Percentiles rank a stretch among this genome's conserved stretches.
phyloP scores from a whole-genome alignment of 2,329 filamentous ascomycete genomes.

The Cadophora gregata region DNA sequence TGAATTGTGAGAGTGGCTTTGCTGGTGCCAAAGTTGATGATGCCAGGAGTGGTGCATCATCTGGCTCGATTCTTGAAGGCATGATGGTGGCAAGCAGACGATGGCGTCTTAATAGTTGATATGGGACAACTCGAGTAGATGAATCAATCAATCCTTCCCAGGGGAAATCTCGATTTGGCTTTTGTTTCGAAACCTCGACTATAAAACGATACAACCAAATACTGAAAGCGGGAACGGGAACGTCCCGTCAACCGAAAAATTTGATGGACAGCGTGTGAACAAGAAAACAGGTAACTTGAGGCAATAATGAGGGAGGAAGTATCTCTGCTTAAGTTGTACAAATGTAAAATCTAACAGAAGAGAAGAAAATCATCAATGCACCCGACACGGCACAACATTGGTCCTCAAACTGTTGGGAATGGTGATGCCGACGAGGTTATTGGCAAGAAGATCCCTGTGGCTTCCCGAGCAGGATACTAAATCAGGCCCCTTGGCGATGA shows the following conservation, averaged over 20 bases:
- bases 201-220: neutral
- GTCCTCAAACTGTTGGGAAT: slow-evolving; percentile 15
- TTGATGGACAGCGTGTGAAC: neutral
- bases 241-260: too few species aligned
- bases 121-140: neutral
- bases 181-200: neutral
- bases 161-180: neutral
- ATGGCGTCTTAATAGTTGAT: neutral
- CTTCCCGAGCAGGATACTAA: neutral
- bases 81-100: neutral
- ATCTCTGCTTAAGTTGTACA: neutral
- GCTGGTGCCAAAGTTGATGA: neutral
- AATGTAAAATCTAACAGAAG: neutral
- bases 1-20: slow-evolving; percentile 39
- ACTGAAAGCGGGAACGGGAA: neutral
- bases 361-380: neutral
- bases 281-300: neutral
- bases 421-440: neutral
- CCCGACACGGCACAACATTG: slow-evolving; percentile 11
- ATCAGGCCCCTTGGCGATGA: neutral
- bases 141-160: neutral
- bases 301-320: neutral
- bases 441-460: neutral
- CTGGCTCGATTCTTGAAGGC: slow-evolving; percentile 12
- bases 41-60: neutral